Percentiles rank a stretch among this genome's conserved stretches.
phyloP scores from a whole-genome alignment of 208 protist genomes.

The Perkinsela sp. region DNA sequence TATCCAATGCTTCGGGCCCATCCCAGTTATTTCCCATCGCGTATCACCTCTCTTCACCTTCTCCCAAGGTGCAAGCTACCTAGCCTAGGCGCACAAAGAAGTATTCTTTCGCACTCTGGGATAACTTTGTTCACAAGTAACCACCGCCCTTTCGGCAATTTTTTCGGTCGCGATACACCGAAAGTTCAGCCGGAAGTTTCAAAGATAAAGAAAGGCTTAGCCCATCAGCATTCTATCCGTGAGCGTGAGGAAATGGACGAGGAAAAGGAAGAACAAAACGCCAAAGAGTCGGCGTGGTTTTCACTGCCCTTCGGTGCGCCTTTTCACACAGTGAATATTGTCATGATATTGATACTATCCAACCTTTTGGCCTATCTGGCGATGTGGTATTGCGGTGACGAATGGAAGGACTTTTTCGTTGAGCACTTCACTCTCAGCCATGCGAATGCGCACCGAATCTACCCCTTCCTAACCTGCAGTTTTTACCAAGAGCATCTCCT shows the following conservation, averaged over 20 bases:
- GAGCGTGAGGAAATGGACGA: conserved; percentile 12
- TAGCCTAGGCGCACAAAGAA: no score
- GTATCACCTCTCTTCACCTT: no score
- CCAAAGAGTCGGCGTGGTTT: conserved; percentile 15
- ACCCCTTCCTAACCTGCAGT: conserved; percentile 48
- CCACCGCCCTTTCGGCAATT: neutral
- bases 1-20: no score
- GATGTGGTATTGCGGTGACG: conserved; percentile 34
- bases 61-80: no score
- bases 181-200: neutral
- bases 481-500: conserved; percentile 59
- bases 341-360: conserved; percentile 37
- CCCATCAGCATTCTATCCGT: neutral
- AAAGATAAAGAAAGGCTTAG: neutral
- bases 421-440: conserved; percentile 54
- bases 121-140: neutral
- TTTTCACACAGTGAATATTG: conserved; percentile 56
- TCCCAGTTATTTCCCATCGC: no score
- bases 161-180: neutral
- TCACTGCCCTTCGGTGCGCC: conserved; percentile 47
- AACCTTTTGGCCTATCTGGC: conserved; percentile 37
- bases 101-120: no score
- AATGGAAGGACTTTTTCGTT: conserved; percentile 39
- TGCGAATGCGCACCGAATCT: conserved; percentile 33
- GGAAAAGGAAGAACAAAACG: conserved; percentile 8